Evolutionary conservation across 2,329 filamentous ascomycete species (phyloP).

Genomic region (Fusarium nanum): DNA sequence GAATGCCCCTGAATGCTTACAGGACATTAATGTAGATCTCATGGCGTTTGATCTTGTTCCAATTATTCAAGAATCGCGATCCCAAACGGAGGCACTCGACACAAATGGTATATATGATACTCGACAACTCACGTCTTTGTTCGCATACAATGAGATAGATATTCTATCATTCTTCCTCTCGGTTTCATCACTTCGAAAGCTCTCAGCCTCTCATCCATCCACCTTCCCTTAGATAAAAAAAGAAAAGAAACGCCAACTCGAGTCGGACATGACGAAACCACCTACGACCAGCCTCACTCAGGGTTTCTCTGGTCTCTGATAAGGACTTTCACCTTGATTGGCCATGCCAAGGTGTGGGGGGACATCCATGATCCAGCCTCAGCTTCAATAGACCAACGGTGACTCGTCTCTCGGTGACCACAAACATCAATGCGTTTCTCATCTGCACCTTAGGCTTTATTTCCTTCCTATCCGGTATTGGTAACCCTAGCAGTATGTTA

Average conservation of each 20-base stretch:
- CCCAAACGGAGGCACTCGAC: background rate
- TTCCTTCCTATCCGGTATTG: background rate
- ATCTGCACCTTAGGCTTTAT: background rate
- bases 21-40: conserved; percentile 16
- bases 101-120: background rate
- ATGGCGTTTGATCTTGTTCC: background rate
- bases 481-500: background rate
- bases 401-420: conserved; percentile 4
- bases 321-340: conserved; percentile 45
- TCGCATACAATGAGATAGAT: background rate
- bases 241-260: conserved; percentile 18
- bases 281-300: conserved; percentile 7
- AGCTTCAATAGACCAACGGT: conserved; percentile 18
- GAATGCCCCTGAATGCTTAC: conserved; percentile 25
- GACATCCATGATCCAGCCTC: conserved; percentile 22
- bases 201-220: background rate
- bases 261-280: conserved; percentile 30
- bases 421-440: conserved; percentile 11
- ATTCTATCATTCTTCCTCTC: background rate
- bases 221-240: conserved; percentile 16
- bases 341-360: conserved; percentile 39
- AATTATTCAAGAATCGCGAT: background rate
- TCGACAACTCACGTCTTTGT: conserved; percentile 1
- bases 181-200: background rate
- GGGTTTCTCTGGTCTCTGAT: conserved; percentile 35